A percentile compares a stretch with the other conserved stretches of the same genome.
phyloP scores from a whole-genome alignment of 306 rosid species.

The Cicer pinnatifidum region DNA sequence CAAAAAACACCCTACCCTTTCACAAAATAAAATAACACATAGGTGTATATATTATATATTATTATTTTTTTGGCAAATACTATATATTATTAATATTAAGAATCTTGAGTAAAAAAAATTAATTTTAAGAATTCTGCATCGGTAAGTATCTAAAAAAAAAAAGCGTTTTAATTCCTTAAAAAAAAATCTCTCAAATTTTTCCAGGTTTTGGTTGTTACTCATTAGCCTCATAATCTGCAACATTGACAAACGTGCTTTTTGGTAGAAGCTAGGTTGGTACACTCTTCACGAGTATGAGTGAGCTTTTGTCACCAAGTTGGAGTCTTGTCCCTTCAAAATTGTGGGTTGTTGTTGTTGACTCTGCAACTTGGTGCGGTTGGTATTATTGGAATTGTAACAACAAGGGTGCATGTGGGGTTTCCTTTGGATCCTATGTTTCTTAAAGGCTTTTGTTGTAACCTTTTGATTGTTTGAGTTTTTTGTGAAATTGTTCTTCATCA shows the following conservation, averaged over 20 bases:
- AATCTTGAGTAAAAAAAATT: too few species aligned
- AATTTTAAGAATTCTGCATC: too few species aligned
- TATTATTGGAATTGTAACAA: slow-evolving; percentile 48
- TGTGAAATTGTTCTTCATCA: slow-evolving; percentile 36
- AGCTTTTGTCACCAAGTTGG: slow-evolving; percentile 36
- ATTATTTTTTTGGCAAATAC: too few species aligned
- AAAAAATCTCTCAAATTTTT: slow-evolving; percentile 10
- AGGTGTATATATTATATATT: not conserved
- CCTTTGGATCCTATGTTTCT: slow-evolving; percentile 61
- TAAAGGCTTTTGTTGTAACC: slow-evolving; percentile 51
- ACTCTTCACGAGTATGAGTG: slow-evolving; percentile 45
- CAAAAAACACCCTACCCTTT: not conserved
- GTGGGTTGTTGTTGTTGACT: slow-evolving; percentile 46
- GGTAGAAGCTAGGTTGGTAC: slow-evolving; percentile 4
- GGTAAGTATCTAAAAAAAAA: not conserved
- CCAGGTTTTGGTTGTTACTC: not conserved
- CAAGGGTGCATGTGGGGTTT: slow-evolving; percentile 77
- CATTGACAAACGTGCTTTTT: slow-evolving; percentile 1
- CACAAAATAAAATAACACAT: slow-evolving; percentile 20
- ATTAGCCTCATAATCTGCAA: slow-evolving; percentile 11
- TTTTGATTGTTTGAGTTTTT: slow-evolving; percentile 28
- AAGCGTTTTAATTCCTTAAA: not conserved
- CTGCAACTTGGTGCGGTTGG: slow-evolving; percentile 45
- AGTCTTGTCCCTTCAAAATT: slow-evolving; percentile 58
- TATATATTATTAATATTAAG: too few species aligned